Base-by-base conservation (phyloP, 306 rosid species). In the Malus fusca region DNA sequence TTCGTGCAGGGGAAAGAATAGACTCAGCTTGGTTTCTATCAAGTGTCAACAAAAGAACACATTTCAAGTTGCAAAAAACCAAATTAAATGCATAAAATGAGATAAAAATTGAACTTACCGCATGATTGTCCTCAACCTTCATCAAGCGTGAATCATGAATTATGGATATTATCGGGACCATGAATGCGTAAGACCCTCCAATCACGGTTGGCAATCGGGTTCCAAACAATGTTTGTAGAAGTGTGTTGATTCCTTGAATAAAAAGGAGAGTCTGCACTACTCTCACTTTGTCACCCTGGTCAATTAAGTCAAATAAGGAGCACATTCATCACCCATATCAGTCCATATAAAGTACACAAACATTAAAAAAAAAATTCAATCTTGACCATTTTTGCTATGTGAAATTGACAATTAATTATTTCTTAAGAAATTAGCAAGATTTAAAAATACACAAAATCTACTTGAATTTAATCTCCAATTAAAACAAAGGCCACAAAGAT, bases 121-220 rank as follows among this genome's bases (percentile, higher is more conserved):
- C 61, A 79, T 87, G 98, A 35, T 91, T 86, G 78, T 96, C 91
- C 58, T 78, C 87, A 11, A 96, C 92, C n/a, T 75, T 82, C 17
- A 83, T 69, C 79, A 96, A 78, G 55, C 90, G 83, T 0, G 93
- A 78, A 69, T 96, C 99, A 56, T 92, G 99, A 74, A 92, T 84
- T 8, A 96, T 96, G 42, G 99, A 96, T 76, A 96, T 92, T 37
- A 96, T 89, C 48, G 99, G 99, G 69, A 92, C 93, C 99, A 96
- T 96, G 82, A 88, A 92, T 55, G 99, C 98, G 75, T 89, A 96
- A 61, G 98, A 96, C 22, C 99, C 99, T 75, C 99, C 98, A 25
- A 96, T 78, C 85, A 96, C 99, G 44, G 97, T 96, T 28, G 99
- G 99, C 62, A 96, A 85, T 80, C 99, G 82, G 33, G 99, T 96